Evolutionary conservation across 2,329 filamentous ascomycete genomes (phyloP).

Genomic region (Hymenoscyphus scutula): DNA sequence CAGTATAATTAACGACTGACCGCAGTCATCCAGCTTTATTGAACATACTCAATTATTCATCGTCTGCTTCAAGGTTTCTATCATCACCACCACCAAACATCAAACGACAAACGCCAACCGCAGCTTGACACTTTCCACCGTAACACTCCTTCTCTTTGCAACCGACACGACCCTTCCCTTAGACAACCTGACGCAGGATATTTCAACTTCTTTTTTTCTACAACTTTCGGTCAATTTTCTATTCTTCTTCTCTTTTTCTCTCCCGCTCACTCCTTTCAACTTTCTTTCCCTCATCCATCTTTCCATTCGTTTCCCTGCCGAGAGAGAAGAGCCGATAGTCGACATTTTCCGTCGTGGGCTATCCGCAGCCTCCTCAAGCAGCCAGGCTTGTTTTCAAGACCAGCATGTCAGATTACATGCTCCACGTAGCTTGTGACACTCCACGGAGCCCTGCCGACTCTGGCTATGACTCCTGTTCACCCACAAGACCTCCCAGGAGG

Average conservation of each 20-base stretch:
- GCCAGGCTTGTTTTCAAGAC: slow-evolving; percentile 21
- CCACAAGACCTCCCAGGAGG: slow-evolving; percentile 2
- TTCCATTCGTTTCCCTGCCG: slow-evolving; percentile 10
- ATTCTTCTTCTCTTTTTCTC: slow-evolving; percentile 12
- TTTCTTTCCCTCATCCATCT: slow-evolving; percentile 15
- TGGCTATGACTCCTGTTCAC: slow-evolving; percentile 18
- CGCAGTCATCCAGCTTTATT: background rate
- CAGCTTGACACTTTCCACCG: background rate
- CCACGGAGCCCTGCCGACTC: slow-evolving; percentile 16
- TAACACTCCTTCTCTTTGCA: slow-evolving; percentile 2
- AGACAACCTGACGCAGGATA: slow-evolving; percentile 3
- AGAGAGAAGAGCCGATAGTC: slow-evolving; percentile 32
- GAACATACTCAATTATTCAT: background rate
- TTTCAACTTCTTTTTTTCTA: slow-evolving; percentile 7
- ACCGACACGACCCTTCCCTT: slow-evolving; percentile 2
- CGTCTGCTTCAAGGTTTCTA: background rate
- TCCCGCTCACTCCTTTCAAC: background rate
- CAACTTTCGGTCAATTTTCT: slow-evolving; percentile 7
- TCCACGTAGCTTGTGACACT: slow-evolving; percentile 1
- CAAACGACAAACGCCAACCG: slow-evolving; percentile 3
- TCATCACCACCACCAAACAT: background rate
- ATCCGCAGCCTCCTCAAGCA: slow-evolving; percentile 28
- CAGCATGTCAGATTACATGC: slow-evolving; percentile 19
- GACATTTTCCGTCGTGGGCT: slow-evolving; percentile 26
- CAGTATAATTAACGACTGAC: background rate